A percentile compares a stretch with the other conserved stretches of the same genome.
Conservation (phyloP, 306 rosid species). For the Prunus campanulata region DNA sequence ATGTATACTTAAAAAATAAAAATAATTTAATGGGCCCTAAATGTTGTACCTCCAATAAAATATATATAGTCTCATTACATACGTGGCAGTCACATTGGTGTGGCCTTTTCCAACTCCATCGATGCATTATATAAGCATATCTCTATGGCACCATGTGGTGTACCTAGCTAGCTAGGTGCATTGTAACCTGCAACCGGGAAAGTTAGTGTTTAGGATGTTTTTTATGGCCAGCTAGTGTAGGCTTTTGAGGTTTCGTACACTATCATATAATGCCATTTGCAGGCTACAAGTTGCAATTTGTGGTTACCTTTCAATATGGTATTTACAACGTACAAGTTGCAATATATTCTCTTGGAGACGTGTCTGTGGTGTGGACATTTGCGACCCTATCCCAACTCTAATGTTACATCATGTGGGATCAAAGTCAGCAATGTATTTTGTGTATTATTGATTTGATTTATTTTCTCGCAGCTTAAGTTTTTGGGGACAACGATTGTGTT, state of each 20-base stretch:
- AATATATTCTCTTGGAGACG: too few relatives aligned
- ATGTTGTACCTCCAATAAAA: too few relatives aligned
- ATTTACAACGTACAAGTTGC: neutral
- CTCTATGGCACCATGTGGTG: neutral
- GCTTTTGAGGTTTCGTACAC: neutral
- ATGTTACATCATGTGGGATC: neutral
- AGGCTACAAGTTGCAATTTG: neutral
- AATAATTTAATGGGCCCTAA: too few relatives aligned
- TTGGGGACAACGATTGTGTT: neutral
- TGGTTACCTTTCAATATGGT: constrained; percentile 26
- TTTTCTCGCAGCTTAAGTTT: neutral
- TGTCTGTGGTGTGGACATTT: too few relatives aligned
- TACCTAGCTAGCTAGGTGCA: neutral
- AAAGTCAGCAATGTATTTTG: neutral
- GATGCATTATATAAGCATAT: neutral
- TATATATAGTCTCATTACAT: too few relatives aligned
- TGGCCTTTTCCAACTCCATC: neutral
- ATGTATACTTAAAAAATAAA: too few relatives aligned
- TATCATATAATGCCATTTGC: neutral
- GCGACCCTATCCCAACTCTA: too few relatives aligned
- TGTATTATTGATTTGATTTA: neutral
- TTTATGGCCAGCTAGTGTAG: neutral
- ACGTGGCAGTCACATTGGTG: neutral
- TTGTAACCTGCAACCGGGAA: neutral
- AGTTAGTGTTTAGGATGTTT: neutral